phyloP scores from a whole-genome alignment of 129 eudicot genomes.

The Escallonia rubra region DNA sequence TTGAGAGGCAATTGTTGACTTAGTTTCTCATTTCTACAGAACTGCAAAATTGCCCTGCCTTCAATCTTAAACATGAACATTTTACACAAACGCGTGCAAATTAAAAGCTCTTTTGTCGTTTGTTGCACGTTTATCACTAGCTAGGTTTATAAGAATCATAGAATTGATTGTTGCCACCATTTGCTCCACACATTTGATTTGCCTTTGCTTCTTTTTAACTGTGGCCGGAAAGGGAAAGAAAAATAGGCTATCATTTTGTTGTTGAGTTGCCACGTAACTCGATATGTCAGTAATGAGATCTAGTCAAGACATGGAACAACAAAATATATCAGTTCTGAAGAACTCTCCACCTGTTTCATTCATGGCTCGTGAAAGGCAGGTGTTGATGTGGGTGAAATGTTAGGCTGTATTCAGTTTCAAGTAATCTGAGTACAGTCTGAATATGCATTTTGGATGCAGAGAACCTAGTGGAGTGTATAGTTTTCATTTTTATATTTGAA shows the following conservation, averaged over 20 bases:
- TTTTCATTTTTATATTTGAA: not conserved
- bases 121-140: too few relatives aligned
- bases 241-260: not conserved
- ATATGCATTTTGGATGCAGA: not conserved
- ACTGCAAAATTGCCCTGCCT: too few relatives aligned
- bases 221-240: not conserved
- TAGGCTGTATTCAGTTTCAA: not conserved
- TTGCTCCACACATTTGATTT: not conserved
- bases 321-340: not conserved
- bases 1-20: too few relatives aligned
- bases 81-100: too few relatives aligned
- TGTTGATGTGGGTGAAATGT: not conserved
- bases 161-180: not conserved
- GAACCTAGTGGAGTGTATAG: not conserved
- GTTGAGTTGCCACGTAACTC: not conserved
- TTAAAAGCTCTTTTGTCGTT: too few relatives aligned
- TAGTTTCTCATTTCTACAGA: too few relatives aligned
- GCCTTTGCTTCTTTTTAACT: not conserved
- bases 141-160: too few relatives aligned
- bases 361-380: not conserved
- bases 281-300: not conserved
- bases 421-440: not conserved
- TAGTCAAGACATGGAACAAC: not conserved
- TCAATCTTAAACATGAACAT: too few relatives aligned
- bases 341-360: not conserved